phyloP scores from a whole-genome alignment of 257 asterid species.

The Thymus mandschuricus region DNA sequence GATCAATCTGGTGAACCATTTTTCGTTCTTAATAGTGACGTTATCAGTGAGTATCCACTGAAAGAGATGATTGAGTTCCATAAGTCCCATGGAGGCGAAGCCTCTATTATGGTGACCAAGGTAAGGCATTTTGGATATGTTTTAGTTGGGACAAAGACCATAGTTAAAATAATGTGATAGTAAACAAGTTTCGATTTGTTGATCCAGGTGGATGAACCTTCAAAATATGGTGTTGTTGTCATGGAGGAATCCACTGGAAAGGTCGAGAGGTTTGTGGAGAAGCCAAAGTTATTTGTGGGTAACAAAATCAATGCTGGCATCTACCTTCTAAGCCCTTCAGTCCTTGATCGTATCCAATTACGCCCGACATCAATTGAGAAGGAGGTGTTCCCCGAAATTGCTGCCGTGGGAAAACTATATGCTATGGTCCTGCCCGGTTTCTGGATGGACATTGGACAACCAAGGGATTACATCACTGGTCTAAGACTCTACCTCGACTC shows the following conservation, averaged over 20 bases:
- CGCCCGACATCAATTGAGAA: conserved; percentile 98
- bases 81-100: conserved; percentile 96
- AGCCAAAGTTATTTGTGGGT: conserved; percentile 90
- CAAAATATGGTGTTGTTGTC: conserved; percentile 88
- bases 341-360: conserved; percentile 78
- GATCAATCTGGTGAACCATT: conserved; percentile 90
- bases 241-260: conserved; percentile 74
- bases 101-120: conserved; percentile 95
- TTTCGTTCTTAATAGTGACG: conserved; percentile 96
- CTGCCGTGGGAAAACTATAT: conserved; percentile 61
- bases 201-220: conserved; percentile 89
- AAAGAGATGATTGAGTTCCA: conserved; percentile 88
- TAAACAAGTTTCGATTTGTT: conserved; percentile 4
- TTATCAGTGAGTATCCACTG: conserved; percentile 89
- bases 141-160: conserved; percentile 2
- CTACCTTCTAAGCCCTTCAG: conserved; percentile 84
- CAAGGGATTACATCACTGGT: conserved; percentile 85
- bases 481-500: conserved; percentile 81
- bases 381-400: conserved; percentile 86
- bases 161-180: background rate
- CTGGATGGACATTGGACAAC: conserved; percentile 99
- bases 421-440: conserved; percentile 95
- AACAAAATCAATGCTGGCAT: conserved; percentile 98
- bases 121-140: conserved; percentile 29
- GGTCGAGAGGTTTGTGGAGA: conserved; percentile 93